These are phyloP conservation scores for Berberis thunbergii DNA, from an alignment of 164 flowering plant species.

Conservation along the genomic window DNA sequence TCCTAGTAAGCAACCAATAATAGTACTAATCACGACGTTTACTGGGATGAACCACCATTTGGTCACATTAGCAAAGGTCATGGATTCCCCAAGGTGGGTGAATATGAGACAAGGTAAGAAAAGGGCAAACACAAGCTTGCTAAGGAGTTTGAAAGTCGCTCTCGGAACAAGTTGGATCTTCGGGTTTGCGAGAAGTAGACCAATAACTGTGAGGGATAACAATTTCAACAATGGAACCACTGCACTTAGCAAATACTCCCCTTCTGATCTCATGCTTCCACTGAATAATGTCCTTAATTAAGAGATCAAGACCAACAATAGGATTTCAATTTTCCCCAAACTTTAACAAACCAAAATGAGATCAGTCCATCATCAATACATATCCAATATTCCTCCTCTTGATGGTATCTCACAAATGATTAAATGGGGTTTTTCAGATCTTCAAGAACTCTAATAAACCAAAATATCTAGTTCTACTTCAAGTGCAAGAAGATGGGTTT, in stretches of 20 bases:
- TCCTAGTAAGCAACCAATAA: conserved; percentile 61
- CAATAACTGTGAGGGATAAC: conserved; percentile 49
- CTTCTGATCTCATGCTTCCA: conserved; percentile 11
- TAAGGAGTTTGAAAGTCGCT: conserved; percentile 71
- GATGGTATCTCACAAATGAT: too few relatives aligned
- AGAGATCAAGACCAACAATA: too few relatives aligned
- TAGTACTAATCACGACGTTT: conserved; percentile 57
- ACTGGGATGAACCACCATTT: conserved; percentile 91
- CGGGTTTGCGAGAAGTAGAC: conserved; percentile 65
- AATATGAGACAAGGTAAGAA: conserved; percentile 84
- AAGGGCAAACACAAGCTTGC: conserved; percentile 84
- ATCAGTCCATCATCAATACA: too few relatives aligned
- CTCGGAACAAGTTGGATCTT: conserved; percentile 49
- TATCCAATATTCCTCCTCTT: too few relatives aligned
- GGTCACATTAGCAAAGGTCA: conserved; percentile 38
- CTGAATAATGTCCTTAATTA: neutral
- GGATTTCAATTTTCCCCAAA: too few relatives aligned
- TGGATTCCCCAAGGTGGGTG: conserved; percentile 56
- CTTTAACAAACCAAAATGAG: too few relatives aligned
- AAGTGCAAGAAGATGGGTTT: too few relatives aligned
- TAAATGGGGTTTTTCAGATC: too few relatives aligned
- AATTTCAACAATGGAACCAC: conserved; percentile 75
- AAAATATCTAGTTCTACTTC: too few relatives aligned
- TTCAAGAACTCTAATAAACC: too few relatives aligned
- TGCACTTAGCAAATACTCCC: conserved; percentile 33